Base-by-base conservation (phyloP, 1,139 yeast species). In the Hansenula lynferdii region DNA sequence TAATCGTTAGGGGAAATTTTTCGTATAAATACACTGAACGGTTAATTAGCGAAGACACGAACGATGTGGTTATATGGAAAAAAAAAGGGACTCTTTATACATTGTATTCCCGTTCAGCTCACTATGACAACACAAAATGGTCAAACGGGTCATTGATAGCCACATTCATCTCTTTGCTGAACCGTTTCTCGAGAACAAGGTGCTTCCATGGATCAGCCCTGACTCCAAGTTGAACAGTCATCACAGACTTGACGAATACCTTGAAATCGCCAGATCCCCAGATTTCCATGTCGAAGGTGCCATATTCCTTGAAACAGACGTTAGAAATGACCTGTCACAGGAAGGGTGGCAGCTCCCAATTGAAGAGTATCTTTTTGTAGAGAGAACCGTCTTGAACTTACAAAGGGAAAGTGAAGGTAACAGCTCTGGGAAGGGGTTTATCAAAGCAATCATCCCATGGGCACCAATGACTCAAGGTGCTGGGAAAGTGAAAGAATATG, bases 91-190 rank as follows among this genome's bases (percentile, higher is more conserved):
- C n/a, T n/a, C n/a, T n/a, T n/a, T n/a, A n/a, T n/a, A n/a, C n/a
- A n/a, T n/a, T 16, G 10, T 8, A 10, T 21, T 21, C 23, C 7
- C 7, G 7, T 21, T n/a, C n/a, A n/a, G n/a, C n/a, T n/a, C n/a
- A n/a, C n/a, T n/a, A n/a, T n/a, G n/a, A n/a, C n/a, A n/a, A n/a
- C n/a, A n/a, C n/a, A n/a, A n/a, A 9, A 23, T 23, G 25, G 25
- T 23, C 5, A 23, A 35, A 17, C 25, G 39, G 28, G 17, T 48
- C 21, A 45, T 63, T 11, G 68, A 63, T 38, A 47, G 67, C 2
- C 67, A 63, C 41, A 57, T 62, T 30, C 68, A 63, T 36, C 38
- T 63, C 14, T 62, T 50, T 41, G 53, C 57, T 4, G 33, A 42
- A 16, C 56, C 34, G 36, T 49, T 8, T 21, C 30, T 5, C 41